phyloP scores from a whole-genome alignment of 2,329 filamentous ascomycete species.

The Fusarium miscanthi region DNA sequence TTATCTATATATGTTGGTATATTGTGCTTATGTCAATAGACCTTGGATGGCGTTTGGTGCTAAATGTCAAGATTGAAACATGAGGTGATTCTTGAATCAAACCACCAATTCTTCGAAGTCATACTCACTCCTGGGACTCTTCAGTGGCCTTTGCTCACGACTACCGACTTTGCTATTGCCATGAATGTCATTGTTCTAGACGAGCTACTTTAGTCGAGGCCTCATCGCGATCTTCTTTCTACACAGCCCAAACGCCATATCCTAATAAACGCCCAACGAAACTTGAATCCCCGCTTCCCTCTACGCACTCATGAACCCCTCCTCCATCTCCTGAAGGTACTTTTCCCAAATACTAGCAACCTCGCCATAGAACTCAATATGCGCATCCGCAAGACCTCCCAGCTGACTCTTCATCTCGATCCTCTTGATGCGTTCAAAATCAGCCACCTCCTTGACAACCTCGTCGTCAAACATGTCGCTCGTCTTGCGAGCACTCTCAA shows the following conservation, averaged over 20 bases:
- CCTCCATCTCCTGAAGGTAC: slow-evolving; percentile 90
- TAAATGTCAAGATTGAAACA: background rate
- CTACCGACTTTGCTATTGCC: background rate
- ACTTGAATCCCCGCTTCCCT: background rate
- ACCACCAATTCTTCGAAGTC: background rate
- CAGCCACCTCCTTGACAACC: slow-evolving; percentile 89
- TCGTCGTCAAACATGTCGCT: slow-evolving; percentile 96
- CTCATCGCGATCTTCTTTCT: slow-evolving; percentile 19
- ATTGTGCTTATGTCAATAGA: slow-evolving; percentile 31
- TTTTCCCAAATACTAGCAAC: slow-evolving; percentile 87
- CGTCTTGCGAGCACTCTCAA: slow-evolving; percentile 86
- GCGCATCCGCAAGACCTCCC: slow-evolving; percentile 82
- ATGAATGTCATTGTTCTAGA: slow-evolving; percentile 3
- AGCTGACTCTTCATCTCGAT: slow-evolving; percentile 91
- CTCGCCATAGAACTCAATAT: slow-evolving; percentile 86
- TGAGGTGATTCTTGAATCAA: background rate
- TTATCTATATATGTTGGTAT: slow-evolving; percentile 29
- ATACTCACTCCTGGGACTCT: too few relatives aligned
- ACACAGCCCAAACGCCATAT: slow-evolving; percentile 33
- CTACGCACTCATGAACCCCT: slow-evolving; percentile 56
- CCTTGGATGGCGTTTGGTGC: slow-evolving; percentile 35
- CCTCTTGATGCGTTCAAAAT: slow-evolving; percentile 97
- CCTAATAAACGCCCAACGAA: slow-evolving; percentile 29
- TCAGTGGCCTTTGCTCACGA: background rate
- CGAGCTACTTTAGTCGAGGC: slow-evolving; percentile 8